Evolutionary conservation across 768 basidiomycete species (phyloP).

Genomic region (Coprinellus micaceus): DNA sequence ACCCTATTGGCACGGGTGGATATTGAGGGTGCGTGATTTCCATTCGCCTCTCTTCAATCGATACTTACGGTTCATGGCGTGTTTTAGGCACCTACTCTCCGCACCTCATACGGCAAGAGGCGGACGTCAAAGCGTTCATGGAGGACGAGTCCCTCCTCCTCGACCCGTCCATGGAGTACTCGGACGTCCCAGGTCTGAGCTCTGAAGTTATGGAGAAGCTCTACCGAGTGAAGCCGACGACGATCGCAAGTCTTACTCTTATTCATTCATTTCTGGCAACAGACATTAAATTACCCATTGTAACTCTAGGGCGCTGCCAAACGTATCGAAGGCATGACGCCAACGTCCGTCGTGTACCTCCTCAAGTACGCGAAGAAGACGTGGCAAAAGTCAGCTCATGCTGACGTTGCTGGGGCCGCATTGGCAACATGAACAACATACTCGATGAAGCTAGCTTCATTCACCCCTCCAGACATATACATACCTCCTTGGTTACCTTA

Average conservation of each 20-base stretch:
- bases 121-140: conserved; percentile 70
- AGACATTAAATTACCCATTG: neutral
- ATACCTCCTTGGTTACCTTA: too few species aligned
- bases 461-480: too few species aligned
- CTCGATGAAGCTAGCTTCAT: too few species aligned
- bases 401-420: too few species aligned
- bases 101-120: conserved; percentile 67
- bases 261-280: neutral
- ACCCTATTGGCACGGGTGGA: conserved; percentile 56
- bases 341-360: conserved; percentile 64
- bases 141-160: conserved; percentile 72
- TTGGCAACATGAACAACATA: too few species aligned
- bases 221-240: conserved; percentile 56
- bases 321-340: conserved; percentile 92
- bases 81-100: conserved; percentile 62
- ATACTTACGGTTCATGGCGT: too few species aligned
- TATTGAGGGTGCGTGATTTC: conserved; percentile 60
- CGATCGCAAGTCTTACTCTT: conserved; percentile 46
- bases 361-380: conserved; percentile 59
- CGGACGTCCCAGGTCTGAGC: conserved; percentile 61
- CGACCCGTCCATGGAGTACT: conserved; percentile 70
- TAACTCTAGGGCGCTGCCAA: conserved; percentile 76
- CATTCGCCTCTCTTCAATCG: neutral
- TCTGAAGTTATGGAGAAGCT: conserved; percentile 71
- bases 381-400: conserved; percentile 13